Conservation (phyloP, 345 rosid genomes). For the Rubroshorea leprosula region DNA sequence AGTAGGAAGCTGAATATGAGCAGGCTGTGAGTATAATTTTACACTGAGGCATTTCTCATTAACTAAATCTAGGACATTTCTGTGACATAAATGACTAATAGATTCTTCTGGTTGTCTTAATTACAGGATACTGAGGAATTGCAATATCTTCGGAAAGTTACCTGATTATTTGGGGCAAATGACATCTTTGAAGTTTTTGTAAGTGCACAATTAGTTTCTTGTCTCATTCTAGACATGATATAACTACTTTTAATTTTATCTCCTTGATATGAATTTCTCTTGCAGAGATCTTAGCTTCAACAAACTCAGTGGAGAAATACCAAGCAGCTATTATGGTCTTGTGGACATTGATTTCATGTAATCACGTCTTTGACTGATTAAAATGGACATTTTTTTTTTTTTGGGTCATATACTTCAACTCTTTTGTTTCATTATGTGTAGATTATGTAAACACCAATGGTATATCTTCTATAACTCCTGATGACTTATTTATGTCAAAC, state of each 20-base stretch:
- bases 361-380: not conserved
- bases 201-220: slow-evolving; percentile 19
- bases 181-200: slow-evolving; percentile 29
- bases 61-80: not conserved
- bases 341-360: slow-evolving; percentile 10
- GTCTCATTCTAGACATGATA: too few relatives aligned
- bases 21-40: slow-evolving; percentile 29
- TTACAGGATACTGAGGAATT: not conserved
- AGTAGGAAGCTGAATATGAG: slow-evolving; percentile 21
- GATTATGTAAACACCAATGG: not conserved
- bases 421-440: too few relatives aligned
- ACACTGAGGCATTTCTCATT: not conserved
- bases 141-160: not conserved
- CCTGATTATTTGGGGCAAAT: slow-evolving; percentile 38
- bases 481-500: too few relatives aligned
- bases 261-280: not conserved
- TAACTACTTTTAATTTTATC: not conserved
- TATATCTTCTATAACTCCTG: too few relatives aligned
- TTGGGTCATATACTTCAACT: not conserved
- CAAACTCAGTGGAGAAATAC: slow-evolving; percentile 33
- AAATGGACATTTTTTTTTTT: not conserved
- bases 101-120: not conserved
- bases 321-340: slow-evolving; percentile 9
- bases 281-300: slow-evolving; percentile 49
- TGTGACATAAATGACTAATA: too few relatives aligned